Evolutionary conservation across 2,329 filamentous ascomycete genomes (phyloP).

Genomic region (Fusarium sp.): DNA sequence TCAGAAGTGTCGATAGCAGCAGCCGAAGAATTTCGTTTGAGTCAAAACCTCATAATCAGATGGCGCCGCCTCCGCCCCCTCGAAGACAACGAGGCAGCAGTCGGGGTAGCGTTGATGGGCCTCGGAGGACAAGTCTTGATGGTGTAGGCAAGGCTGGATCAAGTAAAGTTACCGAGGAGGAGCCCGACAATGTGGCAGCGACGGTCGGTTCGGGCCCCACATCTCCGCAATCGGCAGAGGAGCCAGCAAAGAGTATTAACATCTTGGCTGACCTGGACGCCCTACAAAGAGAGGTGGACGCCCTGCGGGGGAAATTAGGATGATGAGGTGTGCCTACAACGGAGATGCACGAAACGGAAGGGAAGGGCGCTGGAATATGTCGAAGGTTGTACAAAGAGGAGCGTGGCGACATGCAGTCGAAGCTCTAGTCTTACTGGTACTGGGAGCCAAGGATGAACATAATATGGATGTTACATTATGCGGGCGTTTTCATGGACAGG

Average conservation of each 20-base stretch:
- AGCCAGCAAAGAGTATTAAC: slow-evolving; percentile 57
- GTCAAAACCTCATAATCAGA: slow-evolving; percentile 44
- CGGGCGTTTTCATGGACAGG: slow-evolving; percentile 34
- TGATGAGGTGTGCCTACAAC: slow-evolving; percentile 26
- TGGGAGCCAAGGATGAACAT: slow-evolving; percentile 13
- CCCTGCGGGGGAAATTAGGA: slow-evolving; percentile 55
- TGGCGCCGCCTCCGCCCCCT: slow-evolving; percentile 59
- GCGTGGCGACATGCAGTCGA: slow-evolving; percentile 12
- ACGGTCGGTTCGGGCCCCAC: slow-evolving; percentile 18
- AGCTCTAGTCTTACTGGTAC: slow-evolving; percentile 6
- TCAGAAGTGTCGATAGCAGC: slow-evolving; percentile 54
- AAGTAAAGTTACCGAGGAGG: slow-evolving; percentile 33
- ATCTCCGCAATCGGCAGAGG: slow-evolving; percentile 32
- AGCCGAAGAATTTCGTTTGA: slow-evolving; percentile 45
- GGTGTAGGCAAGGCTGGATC: slow-evolving; percentile 36
- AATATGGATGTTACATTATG: slow-evolving; percentile 24
- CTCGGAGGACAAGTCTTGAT: slow-evolving; percentile 50
- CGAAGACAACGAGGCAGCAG: slow-evolving; percentile 62
- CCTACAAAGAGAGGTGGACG: slow-evolving; percentile 81
- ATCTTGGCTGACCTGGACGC: slow-evolving; percentile 79
- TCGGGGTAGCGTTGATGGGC: slow-evolving; percentile 55
- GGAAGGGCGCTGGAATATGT: slow-evolving; percentile 7
- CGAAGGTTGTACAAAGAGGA: slow-evolving; percentile 22
- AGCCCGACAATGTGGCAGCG: slow-evolving; percentile 5
- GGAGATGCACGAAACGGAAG: background rate